Conservation (phyloP, 2,329 filamentous ascomycete species). For the Fusarium compactum region DNA sequence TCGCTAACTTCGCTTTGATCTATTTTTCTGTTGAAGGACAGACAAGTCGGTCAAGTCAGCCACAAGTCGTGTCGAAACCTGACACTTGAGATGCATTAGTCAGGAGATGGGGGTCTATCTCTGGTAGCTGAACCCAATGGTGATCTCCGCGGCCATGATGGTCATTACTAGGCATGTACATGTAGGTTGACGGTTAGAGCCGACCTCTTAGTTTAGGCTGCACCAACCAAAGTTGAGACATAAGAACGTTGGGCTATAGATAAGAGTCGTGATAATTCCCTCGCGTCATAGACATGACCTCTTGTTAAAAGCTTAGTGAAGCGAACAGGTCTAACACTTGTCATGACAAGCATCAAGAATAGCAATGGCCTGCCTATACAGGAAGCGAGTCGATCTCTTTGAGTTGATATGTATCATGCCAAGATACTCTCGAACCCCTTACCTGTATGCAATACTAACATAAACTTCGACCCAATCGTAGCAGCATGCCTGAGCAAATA, state of each 20-base stretch:
- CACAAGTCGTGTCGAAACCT: slow-evolving; percentile 13
- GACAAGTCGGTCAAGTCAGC: slow-evolving; percentile 39
- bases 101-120: slow-evolving; percentile 32
- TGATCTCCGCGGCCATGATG: slow-evolving; percentile 25
- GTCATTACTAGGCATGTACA: slow-evolving; percentile 1
- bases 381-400: slow-evolving; percentile 6
- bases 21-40: slow-evolving; percentile 36
- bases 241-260: slow-evolving; percentile 18
- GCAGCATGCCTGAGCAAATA: slow-evolving; percentile 26
- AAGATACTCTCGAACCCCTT: slow-evolving; percentile 24
- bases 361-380: slow-evolving; percentile 11
- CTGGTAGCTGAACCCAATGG: slow-evolving; percentile 16
- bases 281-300: slow-evolving; percentile 36
- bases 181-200: slow-evolving; percentile 21
- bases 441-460: slow-evolving; percentile 34
- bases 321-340: slow-evolving; percentile 1
- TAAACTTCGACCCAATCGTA: slow-evolving; percentile 39
- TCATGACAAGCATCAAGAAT: slow-evolving; percentile 12
- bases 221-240: slow-evolving; percentile 12
- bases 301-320: neutral
- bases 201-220: slow-evolving; percentile 11
- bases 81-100: slow-evolving; percentile 24
- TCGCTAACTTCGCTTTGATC: slow-evolving; percentile 17
- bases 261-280: slow-evolving; percentile 24
- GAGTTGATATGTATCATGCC: slow-evolving; percentile 26